Conservation (phyloP, 805 yeast species). For the Yamadazyma phyllophila region DNA sequence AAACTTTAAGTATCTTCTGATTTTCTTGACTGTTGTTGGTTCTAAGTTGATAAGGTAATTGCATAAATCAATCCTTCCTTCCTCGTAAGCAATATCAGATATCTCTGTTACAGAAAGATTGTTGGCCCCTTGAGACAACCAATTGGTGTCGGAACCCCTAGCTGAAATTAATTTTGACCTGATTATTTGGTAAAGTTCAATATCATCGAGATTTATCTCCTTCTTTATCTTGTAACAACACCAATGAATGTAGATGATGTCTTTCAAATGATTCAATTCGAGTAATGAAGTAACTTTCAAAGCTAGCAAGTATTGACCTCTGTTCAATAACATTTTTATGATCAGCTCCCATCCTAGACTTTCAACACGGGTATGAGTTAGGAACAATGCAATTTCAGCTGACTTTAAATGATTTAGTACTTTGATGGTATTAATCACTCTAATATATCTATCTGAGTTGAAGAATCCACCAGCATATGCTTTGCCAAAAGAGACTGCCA, state of each 20-base stretch:
- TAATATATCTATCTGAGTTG: constrained; percentile 56
- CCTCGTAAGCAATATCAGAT: constrained; percentile 67
- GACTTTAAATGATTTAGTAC: constrained; percentile 69
- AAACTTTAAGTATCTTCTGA: constrained; percentile 59
- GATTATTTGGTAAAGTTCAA: constrained; percentile 51
- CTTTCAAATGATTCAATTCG: constrained; percentile 38
- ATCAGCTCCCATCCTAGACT: constrained; percentile 53
- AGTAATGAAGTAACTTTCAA: constrained; percentile 55
- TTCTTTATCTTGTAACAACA: constrained; percentile 65
- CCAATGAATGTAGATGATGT: constrained; percentile 69
- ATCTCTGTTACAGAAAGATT: constrained; percentile 52
- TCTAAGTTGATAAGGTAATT: constrained; percentile 68
- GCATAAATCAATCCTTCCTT: constrained; percentile 74
- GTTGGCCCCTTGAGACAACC: constrained; percentile 27
- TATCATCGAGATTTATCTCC: constrained; percentile 56
- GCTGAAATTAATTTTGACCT: constrained; percentile 41
- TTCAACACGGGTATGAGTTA: constrained; percentile 57
- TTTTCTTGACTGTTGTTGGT: constrained; percentile 57
- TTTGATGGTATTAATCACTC: constrained; percentile 58
- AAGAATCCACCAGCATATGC: constrained; percentile 52
- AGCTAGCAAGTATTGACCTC: constrained; percentile 62
- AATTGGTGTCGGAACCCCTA: constrained; percentile 1
- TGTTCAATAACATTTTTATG: constrained; percentile 53
- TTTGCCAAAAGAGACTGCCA: constrained; percentile 88
- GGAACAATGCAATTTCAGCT: constrained; percentile 61